Evolutionary conservation across 257 asterid genomes (phyloP).

Genomic region (Scutellaria minor): DNA sequence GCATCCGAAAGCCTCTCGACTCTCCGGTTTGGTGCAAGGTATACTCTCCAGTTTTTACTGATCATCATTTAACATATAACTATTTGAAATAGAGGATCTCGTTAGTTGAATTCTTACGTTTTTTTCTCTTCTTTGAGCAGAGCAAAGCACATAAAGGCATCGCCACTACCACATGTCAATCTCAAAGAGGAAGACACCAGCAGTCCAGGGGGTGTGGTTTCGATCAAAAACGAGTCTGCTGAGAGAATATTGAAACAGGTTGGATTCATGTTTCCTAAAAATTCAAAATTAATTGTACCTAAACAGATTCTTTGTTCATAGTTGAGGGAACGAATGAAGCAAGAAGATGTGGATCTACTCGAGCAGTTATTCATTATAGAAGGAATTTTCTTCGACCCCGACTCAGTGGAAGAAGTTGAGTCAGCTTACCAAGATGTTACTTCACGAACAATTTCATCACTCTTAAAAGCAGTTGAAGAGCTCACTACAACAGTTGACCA

Average conservation of each 20-base stretch:
- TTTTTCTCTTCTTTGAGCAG: slow-evolving; percentile 51
- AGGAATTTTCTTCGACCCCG: slow-evolving; percentile 70
- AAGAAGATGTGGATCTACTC: slow-evolving; percentile 66
- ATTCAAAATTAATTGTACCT: slow-evolving; percentile 24
- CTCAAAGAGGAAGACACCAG: slow-evolving; percentile 45
- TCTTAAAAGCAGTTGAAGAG: slow-evolving; percentile 54
- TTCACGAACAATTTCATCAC: slow-evolving; percentile 63
- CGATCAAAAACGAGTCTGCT: slow-evolving; percentile 51
- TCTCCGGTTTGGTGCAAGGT: slow-evolving; percentile 85
- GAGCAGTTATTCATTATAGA: slow-evolving; percentile 69
- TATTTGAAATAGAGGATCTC: too few species aligned
- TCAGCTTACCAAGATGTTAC: slow-evolving; percentile 64
- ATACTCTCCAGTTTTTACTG: too few species aligned
- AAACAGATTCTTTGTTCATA: slow-evolving; percentile 37
- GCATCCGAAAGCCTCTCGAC: slow-evolving; percentile 81
- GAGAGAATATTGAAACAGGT: slow-evolving; percentile 73
- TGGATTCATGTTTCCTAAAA: slow-evolving; percentile 1
- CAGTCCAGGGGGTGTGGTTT: slow-evolving; percentile 34
- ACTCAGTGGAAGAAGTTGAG: slow-evolving; percentile 63
- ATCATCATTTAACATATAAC: too few species aligned
- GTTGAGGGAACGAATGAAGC: slow-evolving; percentile 61
- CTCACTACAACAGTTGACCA: slow-evolving; percentile 50
- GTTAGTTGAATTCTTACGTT: too few species aligned
- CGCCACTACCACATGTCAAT: slow-evolving; percentile 33
- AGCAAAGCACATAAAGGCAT: slow-evolving; percentile 83